These are phyloP conservation scores for Fusarium sp. DNA, from an alignment of 2,329 filamentous ascomycete species.

Conservation along the genomic window DNA sequence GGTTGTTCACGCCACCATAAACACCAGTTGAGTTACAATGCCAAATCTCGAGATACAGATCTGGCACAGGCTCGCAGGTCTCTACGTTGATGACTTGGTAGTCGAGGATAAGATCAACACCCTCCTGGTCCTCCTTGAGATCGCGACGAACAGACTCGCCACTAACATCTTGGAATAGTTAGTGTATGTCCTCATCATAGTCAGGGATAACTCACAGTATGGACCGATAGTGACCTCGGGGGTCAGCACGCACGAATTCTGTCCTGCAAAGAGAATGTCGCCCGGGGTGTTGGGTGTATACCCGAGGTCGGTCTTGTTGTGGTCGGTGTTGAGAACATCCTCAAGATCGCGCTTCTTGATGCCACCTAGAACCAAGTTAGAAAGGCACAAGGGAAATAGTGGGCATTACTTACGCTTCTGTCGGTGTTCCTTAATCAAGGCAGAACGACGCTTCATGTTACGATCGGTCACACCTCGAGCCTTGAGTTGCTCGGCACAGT, in stretches of 20 bases:
- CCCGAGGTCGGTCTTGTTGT: constrained; percentile 55
- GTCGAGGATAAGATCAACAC: constrained; percentile 59
- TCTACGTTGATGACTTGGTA: constrained; percentile 61
- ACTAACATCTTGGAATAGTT: constrained; percentile 40
- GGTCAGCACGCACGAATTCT: constrained; percentile 61
- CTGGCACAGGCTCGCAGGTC: constrained; percentile 58
- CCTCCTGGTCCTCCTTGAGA: constrained; percentile 57
- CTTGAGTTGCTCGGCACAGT: constrained; percentile 62
- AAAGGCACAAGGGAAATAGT: neutral
- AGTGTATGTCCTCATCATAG: neutral
- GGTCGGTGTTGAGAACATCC: constrained; percentile 51
- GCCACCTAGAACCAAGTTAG: constrained; percentile 7
- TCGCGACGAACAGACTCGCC: constrained; percentile 54
- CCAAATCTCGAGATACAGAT: constrained; percentile 62
- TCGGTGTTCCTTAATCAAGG: constrained; percentile 58
- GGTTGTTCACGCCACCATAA: constrained; percentile 57
- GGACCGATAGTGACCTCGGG: constrained; percentile 66
- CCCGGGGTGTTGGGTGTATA: constrained; percentile 51
- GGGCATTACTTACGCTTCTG: constrained; percentile 49
- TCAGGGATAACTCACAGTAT: constrained; percentile 47
- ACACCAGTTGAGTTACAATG: constrained; percentile 63
- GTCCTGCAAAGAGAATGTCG: constrained; percentile 55
- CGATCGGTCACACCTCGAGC: constrained; percentile 60
- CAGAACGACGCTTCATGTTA: constrained; percentile 61
- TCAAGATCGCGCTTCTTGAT: constrained; percentile 53